Base-by-base conservation (phyloP, 306 rosid species). In the Sesbania bispinosa region DNA sequence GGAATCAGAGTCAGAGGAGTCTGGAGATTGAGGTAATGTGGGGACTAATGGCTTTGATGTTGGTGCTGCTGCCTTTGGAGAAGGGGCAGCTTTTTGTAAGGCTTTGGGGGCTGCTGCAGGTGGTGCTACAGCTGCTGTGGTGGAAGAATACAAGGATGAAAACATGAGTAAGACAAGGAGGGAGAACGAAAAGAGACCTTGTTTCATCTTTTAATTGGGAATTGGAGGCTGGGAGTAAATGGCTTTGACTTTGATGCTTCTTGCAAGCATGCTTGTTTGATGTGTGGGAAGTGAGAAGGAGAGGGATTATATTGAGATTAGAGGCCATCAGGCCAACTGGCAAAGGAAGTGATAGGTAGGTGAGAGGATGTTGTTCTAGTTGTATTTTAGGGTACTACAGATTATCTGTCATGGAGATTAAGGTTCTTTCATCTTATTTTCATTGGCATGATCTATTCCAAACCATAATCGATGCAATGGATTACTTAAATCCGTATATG, bases 61-160 rank as follows among this genome's bases (percentile, higher is more conserved):
- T n/a, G n/a, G n/a, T n/a, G n/a, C n/a, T n/a, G n/a, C n/a, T n/a
- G n/a, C n/a, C n/a, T n/a, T n/a, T n/a, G n/a, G n/a, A n/a, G n/a
- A n/a, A n/a, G n/a, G n/a, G 6, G 62, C 16, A 3, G 78, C 50
- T 7, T 51, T 69, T 10, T 73, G 59, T 0, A 73, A 55, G 15
- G 80, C 57, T 38, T 77, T 68, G 0, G 81, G 81, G 1, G 81
- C 24, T 5, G 71, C 47, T 21, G 39, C 48, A 1, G 76, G 66
- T 30, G 36, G 53, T 10, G 27, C 10, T 29, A n/a, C n/a, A n/a
- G 68, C 36, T 73, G 67, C 77, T 41, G 23, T 53, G 67, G 55
- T 42, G 52, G 58, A 27, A 30, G 67, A 64, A 38, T 26, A 51
- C 10, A 63, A 29, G 7, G 67, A 39, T 7, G 36, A 52, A 21